Conservation (phyloP, 495 filamentous ascomycete genomes). For the Penicillium canariense region DNA sequence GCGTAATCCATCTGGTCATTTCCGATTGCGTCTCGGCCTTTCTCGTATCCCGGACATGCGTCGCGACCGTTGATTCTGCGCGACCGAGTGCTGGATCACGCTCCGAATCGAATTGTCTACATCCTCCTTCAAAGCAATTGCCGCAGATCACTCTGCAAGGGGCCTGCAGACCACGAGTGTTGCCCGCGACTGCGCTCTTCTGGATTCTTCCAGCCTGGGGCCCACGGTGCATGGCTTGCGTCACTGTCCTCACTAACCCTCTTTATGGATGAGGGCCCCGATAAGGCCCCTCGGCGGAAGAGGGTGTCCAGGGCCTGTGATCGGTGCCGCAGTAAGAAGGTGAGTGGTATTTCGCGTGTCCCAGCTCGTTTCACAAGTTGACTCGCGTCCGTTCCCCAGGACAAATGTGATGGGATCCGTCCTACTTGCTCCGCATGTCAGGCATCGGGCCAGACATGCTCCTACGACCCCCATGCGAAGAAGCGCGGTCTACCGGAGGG, state of each 20-base stretch:
- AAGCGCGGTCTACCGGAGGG: slow-evolving; percentile 60
- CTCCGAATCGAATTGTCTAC: background rate
- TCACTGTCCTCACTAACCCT: slow-evolving; percentile 23
- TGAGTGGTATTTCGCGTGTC: slow-evolving; percentile 10
- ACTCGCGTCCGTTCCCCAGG: slow-evolving; percentile 25
- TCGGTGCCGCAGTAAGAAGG: slow-evolving; percentile 63
- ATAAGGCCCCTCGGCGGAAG: slow-evolving; percentile 52
- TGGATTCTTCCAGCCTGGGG: background rate
- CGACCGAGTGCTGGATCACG: background rate
- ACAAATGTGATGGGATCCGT: slow-evolving; percentile 67
- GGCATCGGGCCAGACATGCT: slow-evolving; percentile 58
- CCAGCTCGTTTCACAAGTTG: background rate
- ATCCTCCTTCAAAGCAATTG: background rate
- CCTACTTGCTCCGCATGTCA: slow-evolving; percentile 64
- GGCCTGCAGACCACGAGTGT: background rate
- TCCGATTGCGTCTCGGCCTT: slow-evolving; percentile 10
- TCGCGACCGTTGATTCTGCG: background rate
- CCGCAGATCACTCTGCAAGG: background rate
- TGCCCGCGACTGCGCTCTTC: background rate
- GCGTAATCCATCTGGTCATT: slow-evolving; percentile 9
- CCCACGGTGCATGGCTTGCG: slow-evolving; percentile 29
- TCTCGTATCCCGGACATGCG: background rate
- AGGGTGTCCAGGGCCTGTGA: slow-evolving; percentile 71
- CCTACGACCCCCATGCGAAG: slow-evolving; percentile 67
- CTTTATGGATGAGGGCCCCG: slow-evolving; percentile 48